phyloP scores from a whole-genome alignment of 768 basidiomycete species.

The Asterophora lycoperdoides region DNA sequence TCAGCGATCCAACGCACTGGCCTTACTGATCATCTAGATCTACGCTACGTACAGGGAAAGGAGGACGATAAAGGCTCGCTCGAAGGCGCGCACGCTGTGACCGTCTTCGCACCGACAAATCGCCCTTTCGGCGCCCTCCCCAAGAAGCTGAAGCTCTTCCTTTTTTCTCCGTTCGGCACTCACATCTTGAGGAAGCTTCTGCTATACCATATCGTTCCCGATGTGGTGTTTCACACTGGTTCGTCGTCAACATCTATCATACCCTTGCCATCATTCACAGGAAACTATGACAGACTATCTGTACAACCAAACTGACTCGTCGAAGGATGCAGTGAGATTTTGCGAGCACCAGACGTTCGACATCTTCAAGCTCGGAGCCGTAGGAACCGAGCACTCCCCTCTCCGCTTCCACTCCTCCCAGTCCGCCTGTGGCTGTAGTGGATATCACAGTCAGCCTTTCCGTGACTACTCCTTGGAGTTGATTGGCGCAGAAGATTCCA shows the following conservation, averaged over 20 bases:
- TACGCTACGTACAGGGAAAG: slow-evolving; percentile 37
- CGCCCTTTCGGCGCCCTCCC: slow-evolving; percentile 46
- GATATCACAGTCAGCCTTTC: too few species aligned
- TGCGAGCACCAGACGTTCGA: neutral
- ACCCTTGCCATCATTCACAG: neutral
- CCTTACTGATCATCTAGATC: slow-evolving; percentile 41
- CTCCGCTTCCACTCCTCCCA: neutral
- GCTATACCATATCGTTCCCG: slow-evolving; percentile 54
- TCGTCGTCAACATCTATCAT: slow-evolving; percentile 12
- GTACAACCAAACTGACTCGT: slow-evolving; percentile 25
- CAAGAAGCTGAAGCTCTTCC: slow-evolving; percentile 43
- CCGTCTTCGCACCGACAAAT: slow-evolving; percentile 53
- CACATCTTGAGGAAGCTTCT: slow-evolving; percentile 48
- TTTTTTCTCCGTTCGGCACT: slow-evolving; percentile 59
- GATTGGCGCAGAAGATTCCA: too few species aligned
- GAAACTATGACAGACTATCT: slow-evolving; percentile 21
- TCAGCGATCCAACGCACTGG: slow-evolving; percentile 51
- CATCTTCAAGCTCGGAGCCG: slow-evolving; percentile 3
- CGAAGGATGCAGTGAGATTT: neutral
- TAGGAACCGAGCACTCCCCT: neutral
- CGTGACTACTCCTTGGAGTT: neutral
- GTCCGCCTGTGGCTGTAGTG: too few species aligned
- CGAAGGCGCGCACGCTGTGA: slow-evolving; percentile 43
- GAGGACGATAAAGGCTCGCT: slow-evolving; percentile 35
- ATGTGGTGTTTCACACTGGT: slow-evolving; percentile 48